phyloP scores from a whole-genome alignment of 2,329 filamentous ascomycete species.

The Neospermospora avenae region DNA sequence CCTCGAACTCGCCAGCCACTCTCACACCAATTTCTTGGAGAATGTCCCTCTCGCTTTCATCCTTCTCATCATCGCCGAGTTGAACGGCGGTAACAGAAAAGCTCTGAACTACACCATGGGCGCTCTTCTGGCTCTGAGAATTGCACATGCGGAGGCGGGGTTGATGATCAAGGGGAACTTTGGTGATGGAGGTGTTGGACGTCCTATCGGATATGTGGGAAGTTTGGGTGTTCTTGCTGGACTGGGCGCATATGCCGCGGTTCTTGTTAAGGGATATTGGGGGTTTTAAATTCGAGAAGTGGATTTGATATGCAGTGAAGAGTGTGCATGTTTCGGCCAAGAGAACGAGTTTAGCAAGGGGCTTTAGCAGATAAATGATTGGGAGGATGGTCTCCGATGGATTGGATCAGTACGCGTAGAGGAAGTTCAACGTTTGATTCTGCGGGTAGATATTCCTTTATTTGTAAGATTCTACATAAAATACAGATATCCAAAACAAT shows the following conservation, averaged over 20 bases:
- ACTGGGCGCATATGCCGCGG: conserved; percentile 15
- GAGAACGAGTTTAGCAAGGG: too few species aligned
- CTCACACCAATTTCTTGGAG: conserved; percentile 22
- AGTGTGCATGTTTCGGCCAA: background rate
- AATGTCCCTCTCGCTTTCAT: conserved; percentile 49
- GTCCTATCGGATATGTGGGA: conserved; percentile 21
- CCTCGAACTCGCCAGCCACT: conserved; percentile 9
- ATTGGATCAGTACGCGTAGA: background rate
- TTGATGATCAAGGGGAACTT: conserved; percentile 15
- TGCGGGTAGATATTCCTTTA: background rate
- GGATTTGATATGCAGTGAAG: background rate
- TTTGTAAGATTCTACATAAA: background rate
- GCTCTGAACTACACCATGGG: conserved; percentile 16
- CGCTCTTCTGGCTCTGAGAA: conserved; percentile 12
- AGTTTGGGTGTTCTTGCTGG: conserved; percentile 14
- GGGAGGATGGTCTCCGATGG: background rate
- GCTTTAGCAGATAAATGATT: too few species aligned
- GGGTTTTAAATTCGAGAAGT: conserved; percentile 8
- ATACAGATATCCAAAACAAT: background rate
- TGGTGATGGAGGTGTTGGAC: conserved; percentile 16
- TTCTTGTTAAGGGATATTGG: conserved; percentile 20
- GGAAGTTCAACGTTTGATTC: background rate
- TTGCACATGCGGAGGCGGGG: conserved; percentile 17
- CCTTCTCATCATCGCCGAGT: conserved; percentile 46
- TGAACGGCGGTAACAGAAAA: conserved; percentile 18